Base-by-base conservation (phyloP, 2,329 filamentous ascomycete genomes). In the Ophiostoma sp. region DNA sequence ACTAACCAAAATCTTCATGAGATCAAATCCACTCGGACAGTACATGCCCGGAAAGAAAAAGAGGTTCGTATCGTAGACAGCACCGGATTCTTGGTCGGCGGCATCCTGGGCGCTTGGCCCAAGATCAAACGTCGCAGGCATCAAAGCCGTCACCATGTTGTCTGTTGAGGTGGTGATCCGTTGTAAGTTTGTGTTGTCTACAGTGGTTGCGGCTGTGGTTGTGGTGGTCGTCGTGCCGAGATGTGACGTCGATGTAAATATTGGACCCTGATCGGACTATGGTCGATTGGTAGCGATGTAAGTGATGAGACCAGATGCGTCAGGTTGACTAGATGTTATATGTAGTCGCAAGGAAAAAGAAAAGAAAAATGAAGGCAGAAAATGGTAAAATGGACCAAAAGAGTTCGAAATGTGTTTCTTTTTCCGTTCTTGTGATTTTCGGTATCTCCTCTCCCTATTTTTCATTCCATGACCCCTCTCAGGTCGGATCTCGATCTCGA, bases 21-120 rank as follows among this genome's bases (percentile, higher is more conserved):
- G 8, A 36, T 75, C 74, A n/a, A 75, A 73, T 11, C 72, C 74
- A 45, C 74, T 75, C 0, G 69, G 69, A 15, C 52, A 64, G 45
- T 75, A 75, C 42, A 73, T 33, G 19, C 69, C 74, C 17, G 74
- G 69, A 31, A 59, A 70, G 61, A 75, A 73, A 19, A 64, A 57
- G 7, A 64, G 28, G 12, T 36, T 28, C 31, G 31, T n/a, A 25
- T 31, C 25, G 55, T 48, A 28, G 45, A 17, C 66, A 19, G 28
- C 17, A 3, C 5, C 33, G 22, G 22, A 3, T 2, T 72, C 59
- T 0, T 55, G 42, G 6, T 9, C 57, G 22, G 11, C 22, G 8
- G 42, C 55, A n/a, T 61, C 22, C 7, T 31, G 17, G 17, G 52
- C 52, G 33, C 33, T 31, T 22, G 33, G 1, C 48, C n/a, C 33